A percentile compares a stretch with the other conserved stretches of the same genome.
Evolutionary conservation across 306 rosid species (phyloP).

Genomic region (Fagus crenata): DNA sequence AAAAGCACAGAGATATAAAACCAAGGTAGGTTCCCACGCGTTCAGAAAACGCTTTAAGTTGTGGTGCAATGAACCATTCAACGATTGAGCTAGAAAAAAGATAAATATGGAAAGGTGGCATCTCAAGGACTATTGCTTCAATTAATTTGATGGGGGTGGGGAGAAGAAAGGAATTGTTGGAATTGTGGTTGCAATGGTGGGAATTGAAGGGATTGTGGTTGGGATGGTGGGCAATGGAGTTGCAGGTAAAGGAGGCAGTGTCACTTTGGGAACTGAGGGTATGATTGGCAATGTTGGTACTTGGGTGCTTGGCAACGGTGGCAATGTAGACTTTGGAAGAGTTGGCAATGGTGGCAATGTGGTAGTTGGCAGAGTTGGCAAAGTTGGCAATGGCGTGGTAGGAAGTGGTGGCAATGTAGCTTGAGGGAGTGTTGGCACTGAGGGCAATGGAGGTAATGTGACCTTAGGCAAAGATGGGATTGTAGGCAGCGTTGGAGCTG

Average conservation of each 20-base stretch:
- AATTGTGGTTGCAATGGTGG: slow-evolving; percentile 3
- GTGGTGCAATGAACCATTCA: no score
- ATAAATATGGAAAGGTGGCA: no score
- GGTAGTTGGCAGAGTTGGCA: slow-evolving; percentile 10
- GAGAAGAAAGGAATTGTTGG: neutral
- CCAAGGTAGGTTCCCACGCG: no score
- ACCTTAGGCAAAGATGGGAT: slow-evolving; percentile 15
- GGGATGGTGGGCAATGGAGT: no score
- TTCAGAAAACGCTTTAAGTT: no score
- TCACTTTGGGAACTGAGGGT: slow-evolving; percentile 19
- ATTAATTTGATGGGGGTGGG: slow-evolving; percentile 26
- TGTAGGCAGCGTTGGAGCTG: slow-evolving; percentile 28
- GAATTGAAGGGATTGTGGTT: no score
- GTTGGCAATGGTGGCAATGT: slow-evolving; percentile 21
- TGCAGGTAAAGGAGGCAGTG: neutral
- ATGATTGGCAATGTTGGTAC: slow-evolving; percentile 26
- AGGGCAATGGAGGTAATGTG: slow-evolving; percentile 25
- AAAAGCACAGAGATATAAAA: no score
- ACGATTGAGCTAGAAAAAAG: no score
- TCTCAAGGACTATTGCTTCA: neutral
- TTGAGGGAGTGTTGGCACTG: slow-evolving; percentile 14
- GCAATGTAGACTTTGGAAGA: no score
- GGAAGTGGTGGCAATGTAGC: slow-evolving; percentile 20
- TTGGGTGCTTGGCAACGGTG: no score
- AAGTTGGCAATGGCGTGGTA: slow-evolving; percentile 24